Conservation (phyloP, 208 protist species). For the Wallacemonas rigidus region DNA sequence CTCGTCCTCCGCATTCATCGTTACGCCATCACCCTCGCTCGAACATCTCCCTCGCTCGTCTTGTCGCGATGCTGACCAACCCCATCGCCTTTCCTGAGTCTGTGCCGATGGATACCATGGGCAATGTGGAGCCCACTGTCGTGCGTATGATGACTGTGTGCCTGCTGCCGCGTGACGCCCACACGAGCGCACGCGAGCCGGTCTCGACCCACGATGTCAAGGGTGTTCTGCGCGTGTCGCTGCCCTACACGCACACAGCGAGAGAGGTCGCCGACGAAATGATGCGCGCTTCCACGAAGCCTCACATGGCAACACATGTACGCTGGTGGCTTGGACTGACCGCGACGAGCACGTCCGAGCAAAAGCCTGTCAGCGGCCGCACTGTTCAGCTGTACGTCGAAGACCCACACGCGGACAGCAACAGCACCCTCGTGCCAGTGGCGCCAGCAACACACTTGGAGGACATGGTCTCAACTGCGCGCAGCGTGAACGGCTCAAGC, state of each 20-base stretch:
- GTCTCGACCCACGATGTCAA: not conserved
- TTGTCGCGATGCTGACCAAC: constrained; percentile 2
- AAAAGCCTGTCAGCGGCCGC: not conserved
- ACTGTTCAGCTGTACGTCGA: constrained; percentile 6
- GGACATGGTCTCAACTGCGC: not conserved
- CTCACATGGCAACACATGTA: not conserved
- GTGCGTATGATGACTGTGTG: constrained; percentile 18
- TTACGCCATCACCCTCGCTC: not conserved
- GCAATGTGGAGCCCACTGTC: constrained; percentile 11
- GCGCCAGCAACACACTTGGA: not conserved
- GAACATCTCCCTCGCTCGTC: not conserved
- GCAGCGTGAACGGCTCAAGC: not conserved
- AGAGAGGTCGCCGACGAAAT: not conserved
- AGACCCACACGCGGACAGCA: not conserved
- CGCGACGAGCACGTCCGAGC: not conserved
- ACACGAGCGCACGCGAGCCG: not conserved
- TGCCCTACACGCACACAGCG: not conserved
- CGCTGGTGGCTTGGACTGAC: not conserved
- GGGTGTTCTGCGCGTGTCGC: not conserved
- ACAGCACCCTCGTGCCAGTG: not conserved
- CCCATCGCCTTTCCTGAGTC: not conserved
- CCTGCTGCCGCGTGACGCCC: not conserved
- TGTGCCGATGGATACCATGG: not conserved
- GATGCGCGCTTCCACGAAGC: not conserved
- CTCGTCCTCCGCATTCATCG: constrained; percentile 1